Evolutionary conservation across 1,284 basidiomycete species (phyloP).

Genomic region (Stygiomarasmius scandens): DNA sequence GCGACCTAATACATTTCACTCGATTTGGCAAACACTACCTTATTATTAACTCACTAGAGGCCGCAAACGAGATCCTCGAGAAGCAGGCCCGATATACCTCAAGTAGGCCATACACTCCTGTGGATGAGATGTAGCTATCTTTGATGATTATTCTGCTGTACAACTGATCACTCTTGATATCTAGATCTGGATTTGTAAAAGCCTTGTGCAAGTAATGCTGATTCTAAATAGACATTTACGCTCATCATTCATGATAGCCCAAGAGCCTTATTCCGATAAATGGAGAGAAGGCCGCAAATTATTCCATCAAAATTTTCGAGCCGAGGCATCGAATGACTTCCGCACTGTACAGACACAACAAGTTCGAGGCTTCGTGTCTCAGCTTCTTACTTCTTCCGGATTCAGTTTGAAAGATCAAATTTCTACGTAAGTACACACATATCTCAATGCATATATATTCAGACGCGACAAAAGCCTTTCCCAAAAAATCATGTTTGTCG

Average conservation of each 20-base stretch:
- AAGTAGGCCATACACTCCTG: conserved; percentile 20
- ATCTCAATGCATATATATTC: background rate
- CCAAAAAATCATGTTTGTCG: background rate
- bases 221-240: background rate
- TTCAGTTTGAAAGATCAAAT: conserved; percentile 26
- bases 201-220: background rate
- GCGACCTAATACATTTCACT: conserved; percentile 13
- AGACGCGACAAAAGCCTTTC: conserved; percentile 3
- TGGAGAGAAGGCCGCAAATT: conserved; percentile 24
- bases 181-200: no score
- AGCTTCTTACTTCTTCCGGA: conserved; percentile 19
- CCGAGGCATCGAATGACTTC: conserved; percentile 18
- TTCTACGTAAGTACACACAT: background rate
- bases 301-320: conserved; percentile 26
- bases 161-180: no score
- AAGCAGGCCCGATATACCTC: conserved; percentile 16
- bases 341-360: conserved; percentile 21
- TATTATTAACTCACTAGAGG: conserved; percentile 22
- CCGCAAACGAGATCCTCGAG: conserved; percentile 25
- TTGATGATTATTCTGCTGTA: no score
- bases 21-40: conserved; percentile 12
- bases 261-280: conserved; percentile 25
- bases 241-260: background rate
- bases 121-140: conserved; percentile 10
- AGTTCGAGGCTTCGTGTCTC: conserved; percentile 24